Base-by-base conservation (phyloP, 352 stramenopile species). In the Phytophthora chlamydospora region DNA sequence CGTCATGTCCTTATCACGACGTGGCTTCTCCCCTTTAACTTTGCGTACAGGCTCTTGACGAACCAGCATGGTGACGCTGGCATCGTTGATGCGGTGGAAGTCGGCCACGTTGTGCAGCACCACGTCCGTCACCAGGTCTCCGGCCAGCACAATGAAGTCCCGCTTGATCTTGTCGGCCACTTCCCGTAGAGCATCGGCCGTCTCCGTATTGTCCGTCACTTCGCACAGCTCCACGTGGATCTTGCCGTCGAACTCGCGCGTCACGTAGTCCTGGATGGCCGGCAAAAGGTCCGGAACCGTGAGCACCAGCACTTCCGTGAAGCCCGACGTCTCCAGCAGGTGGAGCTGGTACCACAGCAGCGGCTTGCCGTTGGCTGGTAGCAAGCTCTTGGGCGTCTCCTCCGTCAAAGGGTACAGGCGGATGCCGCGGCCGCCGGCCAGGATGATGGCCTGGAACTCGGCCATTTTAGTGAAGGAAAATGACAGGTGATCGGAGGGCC, bases 391-490 rank as follows among this genome's bases (percentile, higher is more conserved):
- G 17, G 85, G 83, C 8, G 80, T 91, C 42, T 90, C 81, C 57
- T 91, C 82, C 19, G 85, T 94, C 21, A 94, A 58, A 31, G 85
- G 78, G 44, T 92, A 91, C 63, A 94, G 60, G 24, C 85, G 85
- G 47, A 93, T 89, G 58, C 83, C 85, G 54, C 80, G 86, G 29
- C 85, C 85, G 46, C 85, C 85, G 38, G 85, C 85, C 40, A 94
- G 65, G 63, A 94, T 91, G 59, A 94, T 80, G 54, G 82, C 85
- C 57, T 94, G 85, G 73, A 92, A 94, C 67, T 94, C 85, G 46
- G 81, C 81, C 85, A 92, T n/a, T n/a, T n/a, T 92, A 3, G 10
- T 47, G 36, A 14, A 49, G 14, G 39, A 32, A 27, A 57, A 57
- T 51, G 17, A 60, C 17, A 52, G 39, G 48, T 11, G 6, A 41